These are phyloP conservation scores for Aspergillus ostianus DNA, from an alignment of 495 filamentous ascomycete genomes.

Conservation along the genomic window DNA sequence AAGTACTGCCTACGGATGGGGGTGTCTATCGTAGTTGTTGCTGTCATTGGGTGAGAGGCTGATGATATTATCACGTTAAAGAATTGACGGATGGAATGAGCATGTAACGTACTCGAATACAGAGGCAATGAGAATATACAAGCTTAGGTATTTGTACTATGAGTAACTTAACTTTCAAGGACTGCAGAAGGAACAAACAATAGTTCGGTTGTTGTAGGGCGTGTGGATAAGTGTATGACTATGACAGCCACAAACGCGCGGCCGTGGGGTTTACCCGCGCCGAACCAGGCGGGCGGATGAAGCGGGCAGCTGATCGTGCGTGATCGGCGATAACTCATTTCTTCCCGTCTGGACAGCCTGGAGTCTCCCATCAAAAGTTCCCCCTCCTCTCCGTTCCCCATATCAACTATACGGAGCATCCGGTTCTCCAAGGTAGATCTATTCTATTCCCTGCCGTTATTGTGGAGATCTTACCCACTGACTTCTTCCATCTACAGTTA, in stretches of 20 bases:
- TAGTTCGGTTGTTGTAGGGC: too few relatives aligned
- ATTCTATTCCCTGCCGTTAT: background rate
- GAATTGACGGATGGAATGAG: background rate
- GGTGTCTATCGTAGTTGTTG: background rate
- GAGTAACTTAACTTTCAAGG: too few relatives aligned
- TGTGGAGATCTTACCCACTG: slow-evolving; percentile 3
- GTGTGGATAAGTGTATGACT: too few relatives aligned
- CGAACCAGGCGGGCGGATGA: background rate
- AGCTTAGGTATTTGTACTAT: background rate
- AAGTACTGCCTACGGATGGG: background rate
- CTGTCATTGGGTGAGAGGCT: background rate
- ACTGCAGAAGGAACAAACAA: too few relatives aligned
- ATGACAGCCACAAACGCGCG: background rate
- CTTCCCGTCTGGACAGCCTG: background rate
- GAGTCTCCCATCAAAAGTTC: background rate
- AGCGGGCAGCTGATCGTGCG: slow-evolving; percentile 3
- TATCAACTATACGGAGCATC: background rate
- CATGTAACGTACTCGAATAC: background rate
- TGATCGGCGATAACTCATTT: background rate
- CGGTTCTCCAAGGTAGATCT: slow-evolving; percentile 1
- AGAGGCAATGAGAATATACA: background rate
- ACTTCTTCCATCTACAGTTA: background rate
- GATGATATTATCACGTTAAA: background rate
- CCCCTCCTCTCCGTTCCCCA: background rate
- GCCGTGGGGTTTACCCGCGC: background rate